These are phyloP conservation scores for Schwanniomyces occidentalis DNA, from an alignment of 805 yeast genomes.

Conservation along the genomic window DNA sequence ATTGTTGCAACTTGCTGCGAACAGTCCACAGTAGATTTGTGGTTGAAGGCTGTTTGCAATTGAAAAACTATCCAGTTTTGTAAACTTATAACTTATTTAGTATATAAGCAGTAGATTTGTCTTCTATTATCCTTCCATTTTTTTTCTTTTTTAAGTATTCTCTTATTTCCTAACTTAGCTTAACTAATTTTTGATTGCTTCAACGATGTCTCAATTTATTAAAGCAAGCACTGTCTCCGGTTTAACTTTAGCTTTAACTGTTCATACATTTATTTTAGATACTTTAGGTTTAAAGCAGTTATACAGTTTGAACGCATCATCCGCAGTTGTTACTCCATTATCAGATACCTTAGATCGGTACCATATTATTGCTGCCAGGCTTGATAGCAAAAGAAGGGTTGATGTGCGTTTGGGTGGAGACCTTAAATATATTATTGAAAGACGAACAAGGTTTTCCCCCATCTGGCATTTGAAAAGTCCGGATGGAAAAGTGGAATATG, in stretches of 20 bases:
- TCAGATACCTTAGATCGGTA: conserved; percentile 39
- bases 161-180: too few species aligned
- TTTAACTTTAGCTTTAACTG: conserved; percentile 38
- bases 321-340: conserved; percentile 44
- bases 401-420: conserved; percentile 48
- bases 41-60: too few species aligned
- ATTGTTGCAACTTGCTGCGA: not conserved
- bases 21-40: too few species aligned
- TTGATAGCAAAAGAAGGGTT: conserved; percentile 43
- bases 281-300: conserved; percentile 40
- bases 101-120: not conserved
- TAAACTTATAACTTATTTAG: not conserved
- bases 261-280: conserved; percentile 44
- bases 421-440: conserved; percentile 51
- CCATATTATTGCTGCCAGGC: conserved; percentile 51
- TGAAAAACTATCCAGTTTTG: not conserved
- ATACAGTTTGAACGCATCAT: conserved; percentile 38
- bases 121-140: not conserved
- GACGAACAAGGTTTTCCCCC: conserved; percentile 47
- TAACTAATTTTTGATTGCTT: too few species aligned
- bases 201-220: conserved; percentile 28
- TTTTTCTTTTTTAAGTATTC: not conserved
- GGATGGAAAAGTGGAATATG: conserved; percentile 49
- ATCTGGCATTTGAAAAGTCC: conserved; percentile 51
- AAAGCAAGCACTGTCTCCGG: conserved; percentile 51